Conservation (phyloP, 164 flowering plant genomes). For the Akebia trifoliata region DNA sequence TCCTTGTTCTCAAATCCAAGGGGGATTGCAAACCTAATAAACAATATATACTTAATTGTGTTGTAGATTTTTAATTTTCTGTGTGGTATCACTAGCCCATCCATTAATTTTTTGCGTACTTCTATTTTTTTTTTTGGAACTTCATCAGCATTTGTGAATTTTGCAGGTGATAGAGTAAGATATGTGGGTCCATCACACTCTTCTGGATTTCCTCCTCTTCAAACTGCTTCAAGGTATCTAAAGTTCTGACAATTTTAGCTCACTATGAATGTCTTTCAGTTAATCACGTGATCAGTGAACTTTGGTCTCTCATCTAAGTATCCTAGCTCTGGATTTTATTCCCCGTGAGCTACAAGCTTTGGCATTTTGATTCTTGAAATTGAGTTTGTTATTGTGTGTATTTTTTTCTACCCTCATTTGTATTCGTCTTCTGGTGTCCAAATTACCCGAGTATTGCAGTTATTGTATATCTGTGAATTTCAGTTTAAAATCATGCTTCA, state of each 20-base stretch:
- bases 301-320: not conserved
- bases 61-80: not conserved
- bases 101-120: not conserved
- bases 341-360: too few relatives aligned
- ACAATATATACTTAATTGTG: too few relatives aligned
- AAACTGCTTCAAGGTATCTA: conserved; percentile 41
- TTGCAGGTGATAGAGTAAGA: conserved; percentile 76
- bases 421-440: too few relatives aligned
- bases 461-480: too few relatives aligned
- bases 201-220: conserved; percentile 35
- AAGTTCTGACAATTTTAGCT: not conserved
- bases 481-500: too few relatives aligned
- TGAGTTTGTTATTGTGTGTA: too few relatives aligned
- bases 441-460: too few relatives aligned
- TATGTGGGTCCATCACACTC: conserved; percentile 43
- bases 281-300: too few relatives aligned
- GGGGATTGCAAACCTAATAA: too few relatives aligned
- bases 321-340: not conserved
- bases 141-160: not conserved
- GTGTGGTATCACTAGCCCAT: not conserved
- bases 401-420: too few relatives aligned
- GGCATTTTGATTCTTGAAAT: too few relatives aligned
- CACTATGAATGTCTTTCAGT: not conserved
- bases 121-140: conserved; percentile 7
- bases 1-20: too few relatives aligned